Conservation (phyloP, 306 rosid genomes). For the Prunus kanzakura region DNA sequence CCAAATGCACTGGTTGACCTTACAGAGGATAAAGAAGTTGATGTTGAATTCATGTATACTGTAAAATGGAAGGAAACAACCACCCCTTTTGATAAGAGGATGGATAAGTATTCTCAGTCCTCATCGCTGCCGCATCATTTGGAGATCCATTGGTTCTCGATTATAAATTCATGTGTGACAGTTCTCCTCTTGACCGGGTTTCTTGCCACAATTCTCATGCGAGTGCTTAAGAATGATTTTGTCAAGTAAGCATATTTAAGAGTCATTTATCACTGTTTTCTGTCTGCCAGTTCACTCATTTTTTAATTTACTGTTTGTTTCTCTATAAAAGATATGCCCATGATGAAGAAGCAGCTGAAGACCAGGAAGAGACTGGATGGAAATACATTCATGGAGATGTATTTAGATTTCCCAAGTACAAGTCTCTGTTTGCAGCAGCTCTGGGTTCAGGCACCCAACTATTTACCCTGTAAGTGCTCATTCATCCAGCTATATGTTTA, state of each 20-base stretch:
- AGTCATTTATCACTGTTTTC: not conserved
- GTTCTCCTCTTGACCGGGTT: constrained; percentile 85
- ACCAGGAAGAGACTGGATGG: constrained; percentile 60
- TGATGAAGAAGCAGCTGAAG: constrained; percentile 54
- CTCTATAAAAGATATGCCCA: constrained; percentile 41
- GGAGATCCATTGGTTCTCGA: constrained; percentile 94
- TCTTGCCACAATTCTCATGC: constrained; percentile 76
- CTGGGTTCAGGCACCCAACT: constrained; percentile 56
- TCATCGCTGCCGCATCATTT: constrained; percentile 77
- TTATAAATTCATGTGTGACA: constrained; percentile 82
- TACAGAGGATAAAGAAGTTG: constrained; percentile 62
- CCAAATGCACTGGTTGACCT: constrained; percentile 60
- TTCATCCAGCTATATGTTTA: not conserved
- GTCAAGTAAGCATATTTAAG: constrained; percentile 59
- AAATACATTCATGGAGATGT: constrained; percentile 59
- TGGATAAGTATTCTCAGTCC: constrained; percentile 71
- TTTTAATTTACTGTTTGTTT: not conserved
- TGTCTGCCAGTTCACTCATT: constrained; percentile 3
- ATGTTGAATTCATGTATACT: constrained; percentile 61
- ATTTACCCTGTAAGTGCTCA: constrained; percentile 41
- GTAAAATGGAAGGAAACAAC: constrained; percentile 79
- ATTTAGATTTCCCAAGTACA: constrained; percentile 40
- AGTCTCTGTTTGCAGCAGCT: constrained; percentile 48
- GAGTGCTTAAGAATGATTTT: constrained; percentile 90
- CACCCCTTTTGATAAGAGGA: constrained; percentile 76